These are phyloP conservation scores for Oryza australiensis DNA, from an alignment of 176 grass and related monocot genomes.

Conservation along the genomic window DNA sequence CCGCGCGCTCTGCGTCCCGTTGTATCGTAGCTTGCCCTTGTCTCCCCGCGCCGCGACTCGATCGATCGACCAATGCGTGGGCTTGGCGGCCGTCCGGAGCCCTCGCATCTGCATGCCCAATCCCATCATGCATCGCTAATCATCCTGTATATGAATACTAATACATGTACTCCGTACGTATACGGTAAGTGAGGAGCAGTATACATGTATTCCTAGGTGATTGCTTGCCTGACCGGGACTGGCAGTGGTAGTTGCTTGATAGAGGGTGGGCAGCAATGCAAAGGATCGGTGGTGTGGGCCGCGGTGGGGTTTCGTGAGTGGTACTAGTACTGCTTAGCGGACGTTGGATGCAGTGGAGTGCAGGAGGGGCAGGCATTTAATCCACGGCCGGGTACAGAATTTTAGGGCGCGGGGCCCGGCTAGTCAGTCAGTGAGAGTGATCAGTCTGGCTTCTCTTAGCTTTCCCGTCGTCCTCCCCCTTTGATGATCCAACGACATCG, in stretches of 20 bases:
- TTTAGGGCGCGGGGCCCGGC: slow-evolving; percentile 34
- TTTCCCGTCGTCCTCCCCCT: too few species aligned
- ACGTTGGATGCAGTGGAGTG: slow-evolving; percentile 45
- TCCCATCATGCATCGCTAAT: too few species aligned
- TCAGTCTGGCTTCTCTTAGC: neutral
- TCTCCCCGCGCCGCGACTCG: too few species aligned
- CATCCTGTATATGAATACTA: too few species aligned
- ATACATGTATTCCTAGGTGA: too few species aligned
- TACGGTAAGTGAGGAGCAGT: too few species aligned
- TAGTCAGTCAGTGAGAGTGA: neutral
- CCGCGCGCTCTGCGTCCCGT: too few species aligned
- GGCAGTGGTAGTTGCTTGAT: slow-evolving; percentile 25
- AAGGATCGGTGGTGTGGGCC: neutral
- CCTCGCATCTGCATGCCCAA: too few species aligned
- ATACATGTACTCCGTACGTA: too few species aligned
- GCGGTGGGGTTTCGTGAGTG: neutral
- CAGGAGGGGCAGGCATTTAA: slow-evolving; percentile 23
- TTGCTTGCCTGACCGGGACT: neutral
- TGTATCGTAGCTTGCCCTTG: too few species aligned
- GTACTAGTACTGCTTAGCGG: slow-evolving; percentile 27
- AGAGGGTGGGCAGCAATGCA: neutral
- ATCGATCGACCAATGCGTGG: too few species aligned
- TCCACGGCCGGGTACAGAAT: slow-evolving; percentile 40
- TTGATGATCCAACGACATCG: slow-evolving; percentile 1
- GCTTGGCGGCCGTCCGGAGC: too few species aligned